Evolutionary conservation across 768 basidiomycete species (phyloP).

Genomic region (Mrakia hoshinonis): DNA sequence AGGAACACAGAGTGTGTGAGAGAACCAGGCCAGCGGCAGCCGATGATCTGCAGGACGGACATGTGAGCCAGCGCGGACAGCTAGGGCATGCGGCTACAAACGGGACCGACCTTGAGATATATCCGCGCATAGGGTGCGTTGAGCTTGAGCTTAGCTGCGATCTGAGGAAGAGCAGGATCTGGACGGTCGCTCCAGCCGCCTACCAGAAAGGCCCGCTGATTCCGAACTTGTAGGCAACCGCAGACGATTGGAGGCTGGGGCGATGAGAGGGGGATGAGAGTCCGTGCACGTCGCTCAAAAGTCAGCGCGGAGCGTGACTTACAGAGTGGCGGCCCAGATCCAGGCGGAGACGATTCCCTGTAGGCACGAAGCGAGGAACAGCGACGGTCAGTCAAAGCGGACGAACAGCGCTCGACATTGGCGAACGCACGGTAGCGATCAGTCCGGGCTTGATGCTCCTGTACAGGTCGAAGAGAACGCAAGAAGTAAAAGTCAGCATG

Average conservation of each 20-base stretch:
- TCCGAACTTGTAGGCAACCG: slow-evolving; percentile 76
- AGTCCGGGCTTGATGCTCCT: slow-evolving; percentile 75
- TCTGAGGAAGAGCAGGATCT: slow-evolving; percentile 74
- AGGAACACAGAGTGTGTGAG: slow-evolving; percentile 74
- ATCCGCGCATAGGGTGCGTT: slow-evolving; percentile 58
- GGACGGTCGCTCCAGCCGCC: slow-evolving; percentile 73
- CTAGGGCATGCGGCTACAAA: neutral
- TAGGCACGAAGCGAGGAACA: neutral
- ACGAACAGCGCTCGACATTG: neutral
- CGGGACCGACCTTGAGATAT: slow-evolving; percentile 12
- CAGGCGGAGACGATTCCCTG: slow-evolving; percentile 50
- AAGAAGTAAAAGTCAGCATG: slow-evolving; percentile 36
- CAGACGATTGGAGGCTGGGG: slow-evolving; percentile 60
- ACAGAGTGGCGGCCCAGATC: slow-evolving; percentile 53
- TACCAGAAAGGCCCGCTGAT: slow-evolving; percentile 84
- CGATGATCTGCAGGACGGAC: slow-evolving; percentile 72
- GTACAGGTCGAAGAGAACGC: slow-evolving; percentile 56
- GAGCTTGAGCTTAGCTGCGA: slow-evolving; percentile 83
- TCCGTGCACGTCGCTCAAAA: no score
- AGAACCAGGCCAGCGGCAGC: slow-evolving; percentile 56
- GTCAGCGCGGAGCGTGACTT: slow-evolving; percentile 26
- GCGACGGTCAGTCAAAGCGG: neutral
- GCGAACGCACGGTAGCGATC: slow-evolving; percentile 64
- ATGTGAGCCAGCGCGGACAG: slow-evolving; percentile 59
- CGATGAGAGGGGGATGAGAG: slow-evolving; percentile 14